These are phyloP conservation scores for Quercus engelmannii DNA, from an alignment of 306 rosid genomes.

Conservation along the genomic window DNA sequence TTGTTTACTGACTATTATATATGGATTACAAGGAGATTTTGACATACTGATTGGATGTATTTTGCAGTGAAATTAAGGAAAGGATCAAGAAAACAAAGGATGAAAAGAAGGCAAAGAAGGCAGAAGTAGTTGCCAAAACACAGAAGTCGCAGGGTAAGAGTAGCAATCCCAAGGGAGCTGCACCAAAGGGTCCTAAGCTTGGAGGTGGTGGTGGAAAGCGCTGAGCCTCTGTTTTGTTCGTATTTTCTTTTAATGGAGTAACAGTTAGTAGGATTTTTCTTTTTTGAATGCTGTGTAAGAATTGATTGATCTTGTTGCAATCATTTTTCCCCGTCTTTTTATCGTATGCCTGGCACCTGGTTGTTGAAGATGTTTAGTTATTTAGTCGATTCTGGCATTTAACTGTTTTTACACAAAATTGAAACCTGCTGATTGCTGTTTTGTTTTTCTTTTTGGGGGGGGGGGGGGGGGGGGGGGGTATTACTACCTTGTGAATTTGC, in stretches of 20 bases:
- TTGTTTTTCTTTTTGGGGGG: too few species aligned
- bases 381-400: background rate
- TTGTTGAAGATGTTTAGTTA: slow-evolving; percentile 1
- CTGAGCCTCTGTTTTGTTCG: slow-evolving; percentile 26
- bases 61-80: slow-evolving; percentile 73
- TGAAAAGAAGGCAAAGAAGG: slow-evolving; percentile 87
- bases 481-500: too few species aligned
- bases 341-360: slow-evolving; percentile 11
- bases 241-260: slow-evolving; percentile 7
- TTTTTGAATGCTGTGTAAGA: slow-evolving; percentile 22
- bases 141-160: slow-evolving; percentile 59
- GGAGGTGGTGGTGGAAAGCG: slow-evolving; percentile 96
- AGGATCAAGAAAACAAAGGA: slow-evolving; percentile 87
- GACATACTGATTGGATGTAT: background rate
- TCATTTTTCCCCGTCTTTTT: slow-evolving; percentile 6
- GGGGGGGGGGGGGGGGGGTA: too few species aligned
- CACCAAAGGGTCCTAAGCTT: slow-evolving; percentile 75
- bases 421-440: too few species aligned
- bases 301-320: slow-evolving; percentile 8
- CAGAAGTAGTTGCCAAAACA: slow-evolving; percentile 62
- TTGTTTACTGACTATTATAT: background rate
- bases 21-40: background rate
- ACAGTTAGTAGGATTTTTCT: slow-evolving; percentile 19
- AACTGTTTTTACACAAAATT: too few species aligned
- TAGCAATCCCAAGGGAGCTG: slow-evolving; percentile 51